Percentiles rank a stretch among this genome's conserved stretches.
These are phyloP conservation scores for Rossbeevera mucosa DNA, from an alignment of 768 basidiomycete species.

Conservation along the genomic window DNA sequence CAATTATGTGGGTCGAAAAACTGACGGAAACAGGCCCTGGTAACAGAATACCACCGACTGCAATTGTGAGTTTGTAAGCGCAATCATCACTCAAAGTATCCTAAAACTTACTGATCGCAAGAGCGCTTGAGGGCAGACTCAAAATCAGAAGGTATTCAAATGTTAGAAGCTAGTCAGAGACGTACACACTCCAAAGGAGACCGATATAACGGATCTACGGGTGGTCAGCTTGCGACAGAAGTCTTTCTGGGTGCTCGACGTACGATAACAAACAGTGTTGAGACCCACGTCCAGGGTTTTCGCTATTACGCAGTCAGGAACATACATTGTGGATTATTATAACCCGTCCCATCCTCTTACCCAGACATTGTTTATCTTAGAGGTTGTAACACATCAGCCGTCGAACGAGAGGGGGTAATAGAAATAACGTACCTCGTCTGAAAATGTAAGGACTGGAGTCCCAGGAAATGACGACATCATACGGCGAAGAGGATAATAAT, in stretches of 20 bases:
- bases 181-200: neutral
- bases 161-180: neutral
- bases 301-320: neutral
- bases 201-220: neutral
- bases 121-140: neutral
- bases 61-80: neutral
- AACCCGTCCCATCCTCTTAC: neutral
- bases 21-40: neutral
- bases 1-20: neutral
- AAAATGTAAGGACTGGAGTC: constrained; percentile 12
- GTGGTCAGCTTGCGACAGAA: neutral
- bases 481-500: neutral
- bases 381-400: neutral
- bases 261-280: neutral
- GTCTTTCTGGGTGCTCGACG: neutral
- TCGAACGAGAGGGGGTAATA: neutral
- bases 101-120: neutral
- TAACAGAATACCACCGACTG: neutral
- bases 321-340: too few relatives aligned
- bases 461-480: neutral
- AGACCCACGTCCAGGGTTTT: neutral
- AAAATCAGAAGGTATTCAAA: neutral
- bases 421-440: constrained; percentile 5
- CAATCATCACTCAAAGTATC: neutral
- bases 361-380: constrained; percentile 6